Percentiles rank a stretch among this genome's conserved stretches.
Conservation (phyloP, 495 filamentous ascomycete species). For the Penicillium steckii region DNA sequence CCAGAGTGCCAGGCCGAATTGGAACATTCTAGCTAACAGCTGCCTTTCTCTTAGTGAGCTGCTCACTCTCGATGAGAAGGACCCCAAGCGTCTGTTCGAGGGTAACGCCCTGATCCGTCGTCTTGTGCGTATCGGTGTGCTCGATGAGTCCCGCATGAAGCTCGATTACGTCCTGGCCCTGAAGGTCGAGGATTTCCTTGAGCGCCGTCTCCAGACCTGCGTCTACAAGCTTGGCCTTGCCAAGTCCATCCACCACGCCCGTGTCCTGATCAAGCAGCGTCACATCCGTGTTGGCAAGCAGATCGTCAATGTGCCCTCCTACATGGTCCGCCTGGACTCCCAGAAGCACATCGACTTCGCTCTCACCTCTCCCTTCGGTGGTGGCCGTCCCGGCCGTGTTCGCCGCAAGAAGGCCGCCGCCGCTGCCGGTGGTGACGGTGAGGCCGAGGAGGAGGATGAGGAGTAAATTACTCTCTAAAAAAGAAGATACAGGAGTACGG, state of each 20-base stretch:
- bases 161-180: slow-evolving; percentile 99
- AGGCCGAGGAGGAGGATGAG: slow-evolving; percentile 89
- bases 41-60: slow-evolving; percentile 71
- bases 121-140: slow-evolving; percentile 98
- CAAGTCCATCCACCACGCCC: slow-evolving; percentile 99
- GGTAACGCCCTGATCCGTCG: slow-evolving; percentile 99
- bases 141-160: slow-evolving; percentile 99
- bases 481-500: slow-evolving; percentile 35
- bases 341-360: slow-evolving; percentile 99
- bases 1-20: neutral
- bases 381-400: slow-evolving; percentile 93
- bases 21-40: slow-evolving; percentile 9
- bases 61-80: slow-evolving; percentile 99
- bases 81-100: slow-evolving; percentile 99
- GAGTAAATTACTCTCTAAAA: slow-evolving; percentile 49
- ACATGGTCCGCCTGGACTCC: slow-evolving; percentile 98
- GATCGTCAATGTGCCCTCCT: slow-evolving; percentile 99
- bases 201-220: slow-evolving; percentile 98
- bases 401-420: slow-evolving; percentile 99
- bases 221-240: slow-evolving; percentile 99
- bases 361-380: slow-evolving; percentile 94
- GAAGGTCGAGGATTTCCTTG: slow-evolving; percentile 97
- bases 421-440: slow-evolving; percentile 84
- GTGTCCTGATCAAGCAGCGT: slow-evolving; percentile 97
- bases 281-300: slow-evolving; percentile 99